Base-by-base conservation (phyloP, 108 stramenopile species). In the Fistulifera solaris region DNA sequence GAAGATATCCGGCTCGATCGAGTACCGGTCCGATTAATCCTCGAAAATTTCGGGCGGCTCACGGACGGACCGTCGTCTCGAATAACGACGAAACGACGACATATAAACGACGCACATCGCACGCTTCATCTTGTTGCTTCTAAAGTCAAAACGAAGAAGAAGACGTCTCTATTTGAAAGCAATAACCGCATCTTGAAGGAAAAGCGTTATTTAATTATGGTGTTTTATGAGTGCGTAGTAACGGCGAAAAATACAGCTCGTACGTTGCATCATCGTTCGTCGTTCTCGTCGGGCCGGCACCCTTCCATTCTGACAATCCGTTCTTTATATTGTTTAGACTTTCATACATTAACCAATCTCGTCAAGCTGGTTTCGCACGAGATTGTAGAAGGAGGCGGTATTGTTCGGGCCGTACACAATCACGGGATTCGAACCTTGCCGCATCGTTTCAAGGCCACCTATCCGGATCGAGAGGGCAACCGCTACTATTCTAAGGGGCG, bases 341-440 rank as follows among this genome's bases (percentile, higher is more conserved):
- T 57, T 45, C 26, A 40, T 38, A 23, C 21, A 8, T 43, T 57
- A 23, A 57, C 56, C 21, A 26, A 57, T 13, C 8, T 57, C 2
- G 42, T 57, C 22, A 57, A 57, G 42, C 17, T 42, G 4, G 21
- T 57, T 44, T 57, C 42, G 8, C 41, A 42, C 23, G 81, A 87
- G 70, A 68, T 93, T 52, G 85, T 93, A 0, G 68, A 71, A 27
- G 72, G 75, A 50, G 87, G 87, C 5, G 91, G 91, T 18, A 84
- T 93, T 38, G 87, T 93, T 1, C 85, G 91, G 1, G 66, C 70
- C 46, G 80, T 93, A 58, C 81, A 81, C 65, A 93, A 93, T 58
- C 87, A 88, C 59, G 91, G 91, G 6, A 68, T 93, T 46, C 77
- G 91, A 8, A 76, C 82, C 47, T 70, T 93, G 4, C 91, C 91